Evolutionary conservation across 257 asterid genomes (phyloP).

Genomic region (Ophiorrhiza pumila): DNA sequence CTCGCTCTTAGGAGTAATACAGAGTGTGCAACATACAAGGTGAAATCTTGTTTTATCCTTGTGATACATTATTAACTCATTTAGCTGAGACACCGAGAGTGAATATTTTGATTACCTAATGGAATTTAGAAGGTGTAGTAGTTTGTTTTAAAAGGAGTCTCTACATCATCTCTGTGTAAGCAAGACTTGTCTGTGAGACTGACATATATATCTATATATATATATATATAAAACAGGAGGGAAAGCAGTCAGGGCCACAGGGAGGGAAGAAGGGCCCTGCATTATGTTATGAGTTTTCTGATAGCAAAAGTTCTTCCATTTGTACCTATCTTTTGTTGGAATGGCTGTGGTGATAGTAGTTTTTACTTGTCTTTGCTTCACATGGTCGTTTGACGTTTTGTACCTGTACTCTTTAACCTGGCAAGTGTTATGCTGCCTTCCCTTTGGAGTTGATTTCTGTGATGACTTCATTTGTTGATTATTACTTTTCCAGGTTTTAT

Average conservation of each 20-base stretch:
- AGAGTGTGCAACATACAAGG: conserved; percentile 86
- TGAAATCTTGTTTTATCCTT: too few species aligned
- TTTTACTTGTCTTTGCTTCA: neutral
- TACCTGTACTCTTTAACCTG: neutral
- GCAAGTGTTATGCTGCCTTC: neutral
- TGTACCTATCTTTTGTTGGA: neutral
- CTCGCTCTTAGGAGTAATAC: conserved; percentile 86
- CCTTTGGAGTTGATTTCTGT: neutral
- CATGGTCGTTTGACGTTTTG: neutral
- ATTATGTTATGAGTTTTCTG: neutral
- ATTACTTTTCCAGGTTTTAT: conserved; percentile 57
- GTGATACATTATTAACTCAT: neutral
- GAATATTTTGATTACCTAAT: neutral
- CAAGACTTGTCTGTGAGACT: neutral
- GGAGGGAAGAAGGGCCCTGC: neutral
- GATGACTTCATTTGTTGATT: neutral
- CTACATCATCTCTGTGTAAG: too few species aligned
- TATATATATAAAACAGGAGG: too few species aligned
- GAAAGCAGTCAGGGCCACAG: too few species aligned
- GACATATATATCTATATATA: too few species aligned
- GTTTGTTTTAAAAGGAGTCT: neutral
- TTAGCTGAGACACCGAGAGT: neutral
- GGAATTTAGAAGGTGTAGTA: neutral
- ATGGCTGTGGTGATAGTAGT: neutral
- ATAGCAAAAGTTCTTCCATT: neutral